Percentiles rank a stretch among this genome's conserved stretches.
phyloP scores from a whole-genome alignment of 2,329 filamentous ascomycete species.

The Teratosphaeriaceae sp. region DNA sequence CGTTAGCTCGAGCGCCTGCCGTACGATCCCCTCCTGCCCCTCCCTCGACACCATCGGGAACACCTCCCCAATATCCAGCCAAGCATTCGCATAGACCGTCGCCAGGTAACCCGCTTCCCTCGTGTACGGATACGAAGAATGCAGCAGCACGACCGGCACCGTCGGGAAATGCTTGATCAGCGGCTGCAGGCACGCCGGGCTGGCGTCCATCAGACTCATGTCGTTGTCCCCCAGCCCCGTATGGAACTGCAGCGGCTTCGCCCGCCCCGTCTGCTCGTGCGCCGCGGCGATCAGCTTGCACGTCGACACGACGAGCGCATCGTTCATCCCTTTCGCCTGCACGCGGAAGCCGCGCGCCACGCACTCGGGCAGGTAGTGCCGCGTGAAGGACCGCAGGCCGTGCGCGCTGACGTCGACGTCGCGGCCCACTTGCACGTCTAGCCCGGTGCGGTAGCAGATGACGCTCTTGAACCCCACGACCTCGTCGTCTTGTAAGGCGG shows the following conservation, averaged over 20 bases:
- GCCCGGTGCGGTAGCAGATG: conserved; percentile 72
- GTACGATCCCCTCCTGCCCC: conserved; percentile 64
- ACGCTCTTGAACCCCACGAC: conserved; percentile 79
- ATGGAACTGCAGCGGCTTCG: conserved; percentile 77
- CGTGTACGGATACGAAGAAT: conserved; percentile 76
- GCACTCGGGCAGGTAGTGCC: conserved; percentile 35
- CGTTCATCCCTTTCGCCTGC: conserved; percentile 59
- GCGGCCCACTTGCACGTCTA: conserved; percentile 52
- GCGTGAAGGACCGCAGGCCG: conserved; percentile 29
- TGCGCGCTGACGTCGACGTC: conserved; percentile 30
- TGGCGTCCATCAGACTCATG: conserved; percentile 61
- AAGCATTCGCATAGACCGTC: conserved; percentile 69
- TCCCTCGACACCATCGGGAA: conserved; percentile 72
- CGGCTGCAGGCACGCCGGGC: conserved; percentile 66
- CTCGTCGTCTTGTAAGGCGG: conserved; percentile 55
- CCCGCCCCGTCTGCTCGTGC: conserved; percentile 35
- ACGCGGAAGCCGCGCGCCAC: conserved; percentile 44
- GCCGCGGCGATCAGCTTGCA: conserved; percentile 50
- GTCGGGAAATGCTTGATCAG: conserved; percentile 63
- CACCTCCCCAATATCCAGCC: conserved; percentile 75
- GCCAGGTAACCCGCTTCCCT: conserved; percentile 73
- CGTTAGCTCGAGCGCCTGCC: conserved; percentile 67
- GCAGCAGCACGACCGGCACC: conserved; percentile 70
- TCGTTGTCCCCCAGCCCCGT: conserved; percentile 78
- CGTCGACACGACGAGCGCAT: conserved; percentile 59